Conservation (phyloP, 2,329 filamentous ascomycete genomes). For the Claviceps pusilla region DNA sequence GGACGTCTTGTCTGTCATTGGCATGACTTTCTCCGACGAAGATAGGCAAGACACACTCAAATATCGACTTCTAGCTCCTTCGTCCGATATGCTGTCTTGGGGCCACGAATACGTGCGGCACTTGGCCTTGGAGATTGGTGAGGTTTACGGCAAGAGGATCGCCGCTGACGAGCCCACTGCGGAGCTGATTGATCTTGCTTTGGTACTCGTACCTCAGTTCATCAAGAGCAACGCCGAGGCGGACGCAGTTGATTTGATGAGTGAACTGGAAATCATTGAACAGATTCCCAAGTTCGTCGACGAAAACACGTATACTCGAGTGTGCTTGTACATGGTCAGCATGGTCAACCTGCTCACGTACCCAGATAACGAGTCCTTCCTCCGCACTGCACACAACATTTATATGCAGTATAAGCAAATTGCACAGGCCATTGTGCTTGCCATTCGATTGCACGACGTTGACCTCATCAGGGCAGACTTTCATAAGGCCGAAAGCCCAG, state of each 20-base stretch:
- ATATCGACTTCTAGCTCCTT: slow-evolving; percentile 78
- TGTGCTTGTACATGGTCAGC: slow-evolving; percentile 96
- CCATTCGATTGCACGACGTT: slow-evolving; percentile 81
- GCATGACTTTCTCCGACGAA: slow-evolving; percentile 97
- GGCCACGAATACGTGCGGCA: slow-evolving; percentile 97
- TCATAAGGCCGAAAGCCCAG: slow-evolving; percentile 61
- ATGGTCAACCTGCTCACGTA: slow-evolving; percentile 97
- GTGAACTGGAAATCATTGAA: slow-evolving; percentile 94
- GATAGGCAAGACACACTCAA: slow-evolving; percentile 91
- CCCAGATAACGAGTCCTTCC: slow-evolving; percentile 91
- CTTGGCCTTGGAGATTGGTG: slow-evolving; percentile 85
- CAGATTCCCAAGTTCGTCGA: slow-evolving; percentile 79
- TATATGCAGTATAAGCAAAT: slow-evolving; percentile 89
- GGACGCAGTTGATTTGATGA: slow-evolving; percentile 92
- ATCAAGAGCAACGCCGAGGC: slow-evolving; percentile 95
- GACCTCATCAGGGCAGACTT: slow-evolving; percentile 74
- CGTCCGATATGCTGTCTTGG: slow-evolving; percentile 90
- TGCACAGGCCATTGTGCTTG: slow-evolving; percentile 83
- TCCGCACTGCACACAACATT: slow-evolving; percentile 82
- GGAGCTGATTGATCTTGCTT: slow-evolving; percentile 72
- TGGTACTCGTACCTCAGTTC: slow-evolving; percentile 82
- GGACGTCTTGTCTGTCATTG: slow-evolving; percentile 90
- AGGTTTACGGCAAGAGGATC: slow-evolving; percentile 80
- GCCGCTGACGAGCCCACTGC: slow-evolving; percentile 70
- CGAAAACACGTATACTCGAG: slow-evolving; percentile 80